Conservation (phyloP, 768 basidiomycete genomes). For the Agaricus bisporus region DNA sequence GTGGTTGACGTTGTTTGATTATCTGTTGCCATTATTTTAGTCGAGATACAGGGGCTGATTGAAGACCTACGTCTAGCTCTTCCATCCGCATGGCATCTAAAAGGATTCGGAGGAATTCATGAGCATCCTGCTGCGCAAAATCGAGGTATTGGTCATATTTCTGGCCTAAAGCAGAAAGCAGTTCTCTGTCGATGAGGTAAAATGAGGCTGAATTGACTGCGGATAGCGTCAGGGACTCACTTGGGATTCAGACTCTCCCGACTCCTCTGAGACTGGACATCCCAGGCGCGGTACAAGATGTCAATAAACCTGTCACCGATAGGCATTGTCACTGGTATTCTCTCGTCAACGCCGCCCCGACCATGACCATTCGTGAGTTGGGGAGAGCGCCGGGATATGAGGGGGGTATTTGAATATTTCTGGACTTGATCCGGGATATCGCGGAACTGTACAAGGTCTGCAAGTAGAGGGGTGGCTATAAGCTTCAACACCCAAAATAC, state of each 20-base stretch:
- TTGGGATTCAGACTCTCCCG: constrained; percentile 59
- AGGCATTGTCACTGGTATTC: constrained; percentile 56
- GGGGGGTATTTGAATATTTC: constrained; percentile 29
- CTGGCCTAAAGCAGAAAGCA: constrained; percentile 63
- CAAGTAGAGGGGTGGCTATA: constrained; percentile 58
- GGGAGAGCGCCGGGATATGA: constrained; percentile 51
- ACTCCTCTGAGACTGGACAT: constrained; percentile 43
- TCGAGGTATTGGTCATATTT: constrained; percentile 96
- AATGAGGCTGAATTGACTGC: constrained; percentile 2
- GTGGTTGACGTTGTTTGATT: constrained; percentile 69
- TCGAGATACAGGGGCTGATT: not conserved
- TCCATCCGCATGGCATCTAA: constrained; percentile 94
- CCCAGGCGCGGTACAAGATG: constrained; percentile 60
- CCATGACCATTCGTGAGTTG: constrained; percentile 64
- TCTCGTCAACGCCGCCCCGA: constrained; percentile 44
- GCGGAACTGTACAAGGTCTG: constrained; percentile 50
- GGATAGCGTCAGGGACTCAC: constrained; percentile 33
- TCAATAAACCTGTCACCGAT: constrained; percentile 64
- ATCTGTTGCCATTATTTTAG: constrained; percentile 36
- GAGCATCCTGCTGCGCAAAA: constrained; percentile 94
- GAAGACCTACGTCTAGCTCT: constrained; percentile 68
- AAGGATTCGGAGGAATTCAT: constrained; percentile 86
- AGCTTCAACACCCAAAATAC: constrained; percentile 32
- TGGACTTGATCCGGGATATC: constrained; percentile 39
- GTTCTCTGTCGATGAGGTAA: constrained; percentile 31